These are phyloP conservation scores for Blastobotrys americana DNA, from an alignment of 805 yeast species.

Conservation along the genomic window DNA sequence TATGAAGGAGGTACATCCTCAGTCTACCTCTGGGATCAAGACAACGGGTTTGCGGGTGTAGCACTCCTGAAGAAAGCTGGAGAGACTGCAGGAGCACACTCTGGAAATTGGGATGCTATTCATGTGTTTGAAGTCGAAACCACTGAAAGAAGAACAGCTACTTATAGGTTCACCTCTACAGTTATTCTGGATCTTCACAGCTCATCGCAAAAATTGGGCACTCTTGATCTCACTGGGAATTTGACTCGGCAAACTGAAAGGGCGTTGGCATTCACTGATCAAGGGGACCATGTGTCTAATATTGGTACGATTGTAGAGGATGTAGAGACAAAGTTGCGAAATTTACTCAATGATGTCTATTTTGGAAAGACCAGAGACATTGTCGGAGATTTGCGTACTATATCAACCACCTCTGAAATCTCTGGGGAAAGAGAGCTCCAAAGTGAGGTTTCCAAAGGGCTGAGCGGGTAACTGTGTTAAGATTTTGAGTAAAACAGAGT, in stretches of 20 bases:
- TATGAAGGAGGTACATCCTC: slow-evolving; percentile 91
- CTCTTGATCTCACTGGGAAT: slow-evolving; percentile 62
- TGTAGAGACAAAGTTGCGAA: slow-evolving; percentile 78
- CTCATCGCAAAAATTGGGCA: slow-evolving; percentile 28
- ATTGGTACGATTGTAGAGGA: slow-evolving; percentile 83
- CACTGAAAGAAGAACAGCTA: slow-evolving; percentile 33
- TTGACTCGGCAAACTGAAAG: slow-evolving; percentile 74
- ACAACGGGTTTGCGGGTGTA: slow-evolving; percentile 85
- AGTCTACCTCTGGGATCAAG: slow-evolving; percentile 86
- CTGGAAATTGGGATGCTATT: slow-evolving; percentile 82
- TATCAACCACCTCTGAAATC: slow-evolving; percentile 32
- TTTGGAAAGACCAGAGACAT: slow-evolving; percentile 92
- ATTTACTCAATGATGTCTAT: slow-evolving; percentile 84
- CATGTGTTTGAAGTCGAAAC: slow-evolving; percentile 76
- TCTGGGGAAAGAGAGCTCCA: slow-evolving; percentile 36
- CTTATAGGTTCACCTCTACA: slow-evolving; percentile 77
- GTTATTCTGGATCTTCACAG: slow-evolving; percentile 65
- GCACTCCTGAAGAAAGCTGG: slow-evolving; percentile 71
- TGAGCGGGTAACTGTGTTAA: no score
- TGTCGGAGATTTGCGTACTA: slow-evolving; percentile 57
- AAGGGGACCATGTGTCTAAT: slow-evolving; percentile 71
- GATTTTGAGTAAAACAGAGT: no score
- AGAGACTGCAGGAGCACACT: slow-evolving; percentile 23
- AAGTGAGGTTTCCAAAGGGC: slow-evolving; percentile 36
- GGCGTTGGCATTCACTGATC: slow-evolving; percentile 36